Evolutionary conservation across 805 yeast species (phyloP).

Genomic region (Kodamaea hsintzibuensis): DNA sequence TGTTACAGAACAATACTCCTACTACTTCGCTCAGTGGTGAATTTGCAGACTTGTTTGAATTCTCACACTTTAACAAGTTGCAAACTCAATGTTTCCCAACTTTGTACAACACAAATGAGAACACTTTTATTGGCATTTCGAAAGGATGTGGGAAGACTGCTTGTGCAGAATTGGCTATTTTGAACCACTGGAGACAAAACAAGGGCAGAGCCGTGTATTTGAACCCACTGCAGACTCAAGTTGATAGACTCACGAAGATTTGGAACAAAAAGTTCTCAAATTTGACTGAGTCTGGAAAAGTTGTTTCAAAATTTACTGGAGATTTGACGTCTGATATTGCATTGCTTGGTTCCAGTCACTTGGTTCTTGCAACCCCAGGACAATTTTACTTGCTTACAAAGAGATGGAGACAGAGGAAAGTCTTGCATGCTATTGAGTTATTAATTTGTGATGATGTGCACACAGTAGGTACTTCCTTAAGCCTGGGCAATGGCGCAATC

Average conservation of each 20-base stretch:
- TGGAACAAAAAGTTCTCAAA: conserved; percentile 58
- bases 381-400: conserved; percentile 75
- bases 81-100: conserved; percentile 72
- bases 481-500: conserved; percentile 39
- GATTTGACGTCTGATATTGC: conserved; percentile 56
- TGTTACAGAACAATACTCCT: conserved; percentile 47
- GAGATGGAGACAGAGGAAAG: conserved; percentile 79
- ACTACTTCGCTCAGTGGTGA: conserved; percentile 45
- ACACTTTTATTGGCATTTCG: conserved; percentile 65
- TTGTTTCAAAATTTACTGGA: conserved; percentile 53
- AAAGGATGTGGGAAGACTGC: conserved; percentile 77
- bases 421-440: conserved; percentile 65
- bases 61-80: conserved; percentile 62
- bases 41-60: conserved; percentile 39
- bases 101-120: conserved; percentile 58
- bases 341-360: conserved; percentile 58
- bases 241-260: conserved; percentile 44
- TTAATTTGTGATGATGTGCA: conserved; percentile 77
- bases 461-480: conserved; percentile 53
- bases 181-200: conserved; percentile 70
- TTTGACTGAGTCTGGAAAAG: conserved; percentile 50
- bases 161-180: conserved; percentile 70
- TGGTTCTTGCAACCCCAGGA: conserved; percentile 74
- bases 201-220: conserved; percentile 73
- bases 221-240: conserved; percentile 57